Percentiles rank a stretch among this genome's conserved stretches.
phyloP scores from a whole-genome alignment of 352 stramenopile species.

The Globisporangium abappressorium region DNA sequence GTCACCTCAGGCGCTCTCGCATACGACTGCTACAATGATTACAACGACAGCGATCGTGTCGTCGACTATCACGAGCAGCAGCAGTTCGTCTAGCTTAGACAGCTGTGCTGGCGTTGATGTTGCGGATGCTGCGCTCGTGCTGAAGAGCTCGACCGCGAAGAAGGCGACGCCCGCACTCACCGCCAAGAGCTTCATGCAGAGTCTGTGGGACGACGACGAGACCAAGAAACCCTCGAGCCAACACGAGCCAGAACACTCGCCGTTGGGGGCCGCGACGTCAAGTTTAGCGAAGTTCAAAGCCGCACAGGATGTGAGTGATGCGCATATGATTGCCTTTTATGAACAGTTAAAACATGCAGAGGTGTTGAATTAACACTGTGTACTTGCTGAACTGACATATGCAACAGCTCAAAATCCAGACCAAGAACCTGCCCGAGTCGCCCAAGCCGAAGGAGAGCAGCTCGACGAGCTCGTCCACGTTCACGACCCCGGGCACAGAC shows the following conservation, averaged over 20 bases:
- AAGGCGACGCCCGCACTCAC: neutral
- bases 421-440: conserved; percentile 28
- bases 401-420: conserved; percentile 56
- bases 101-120: neutral
- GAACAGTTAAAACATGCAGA: neutral
- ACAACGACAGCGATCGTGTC: neutral
- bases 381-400: neutral
- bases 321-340: neutral
- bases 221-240: conserved; percentile 1
- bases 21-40: neutral
- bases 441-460: conserved; percentile 16
- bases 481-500: conserved; percentile 15
- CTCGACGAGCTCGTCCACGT: conserved; percentile 21
- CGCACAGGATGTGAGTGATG: conserved; percentile 38
- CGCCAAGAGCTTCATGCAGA: conserved; percentile 11
- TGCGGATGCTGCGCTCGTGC: neutral
- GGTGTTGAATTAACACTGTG: neutral
- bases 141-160: neutral
- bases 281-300: conserved; percentile 54
- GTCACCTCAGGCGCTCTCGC: neutral
- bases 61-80: neutral
- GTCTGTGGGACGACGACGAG: conserved; percentile 14
- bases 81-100: neutral
- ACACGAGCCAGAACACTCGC: neutral
- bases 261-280: conserved; percentile 15